These are phyloP conservation scores for Fusarium sp. DNA, from an alignment of 2,329 filamentous ascomycete genomes.

Conservation along the genomic window DNA sequence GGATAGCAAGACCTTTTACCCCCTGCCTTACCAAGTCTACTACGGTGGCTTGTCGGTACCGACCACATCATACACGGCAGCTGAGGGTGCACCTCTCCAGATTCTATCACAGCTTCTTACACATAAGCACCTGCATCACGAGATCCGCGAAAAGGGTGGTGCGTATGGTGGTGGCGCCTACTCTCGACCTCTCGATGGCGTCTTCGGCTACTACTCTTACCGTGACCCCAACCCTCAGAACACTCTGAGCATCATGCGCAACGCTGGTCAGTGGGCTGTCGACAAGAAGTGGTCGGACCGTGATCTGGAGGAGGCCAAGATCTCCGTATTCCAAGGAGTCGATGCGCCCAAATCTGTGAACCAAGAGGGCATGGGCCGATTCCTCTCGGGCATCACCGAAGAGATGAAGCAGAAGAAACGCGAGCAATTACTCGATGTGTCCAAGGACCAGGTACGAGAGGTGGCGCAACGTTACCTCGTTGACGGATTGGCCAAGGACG, in stretches of 20 bases:
- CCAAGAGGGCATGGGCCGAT: conserved; percentile 86
- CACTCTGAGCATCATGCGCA: conserved; percentile 84
- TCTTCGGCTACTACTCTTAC: conserved; percentile 97
- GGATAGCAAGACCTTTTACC: conserved; percentile 85
- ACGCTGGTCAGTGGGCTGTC: conserved; percentile 84
- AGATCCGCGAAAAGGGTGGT: conserved; percentile 97
- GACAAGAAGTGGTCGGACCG: conserved; percentile 84
- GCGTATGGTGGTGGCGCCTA: conserved; percentile 95
- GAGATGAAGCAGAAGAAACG: conserved; percentile 89
- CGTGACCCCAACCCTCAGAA: conserved; percentile 95
- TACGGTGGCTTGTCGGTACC: conserved; percentile 87
- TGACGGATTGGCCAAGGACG: conserved; percentile 67
- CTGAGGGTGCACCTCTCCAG: conserved; percentile 82
- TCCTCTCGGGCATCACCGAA: conserved; percentile 85
- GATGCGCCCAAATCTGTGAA: conserved; percentile 91
- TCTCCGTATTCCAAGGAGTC: conserved; percentile 90
- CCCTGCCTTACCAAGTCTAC: conserved; percentile 96
- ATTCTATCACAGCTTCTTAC: conserved; percentile 92
- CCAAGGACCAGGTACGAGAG: conserved; percentile 79
- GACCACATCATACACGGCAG: conserved; percentile 83
- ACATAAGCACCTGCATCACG: conserved; percentile 95
- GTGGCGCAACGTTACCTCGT: conserved; percentile 87
- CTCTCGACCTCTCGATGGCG: conserved; percentile 79
- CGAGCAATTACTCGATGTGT: conserved; percentile 88
- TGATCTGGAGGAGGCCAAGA: conserved; percentile 95